These are phyloP conservation scores for Saccharomyces hybrid DNA, from an alignment of 1,139 yeast species.

Conservation along the genomic window DNA sequence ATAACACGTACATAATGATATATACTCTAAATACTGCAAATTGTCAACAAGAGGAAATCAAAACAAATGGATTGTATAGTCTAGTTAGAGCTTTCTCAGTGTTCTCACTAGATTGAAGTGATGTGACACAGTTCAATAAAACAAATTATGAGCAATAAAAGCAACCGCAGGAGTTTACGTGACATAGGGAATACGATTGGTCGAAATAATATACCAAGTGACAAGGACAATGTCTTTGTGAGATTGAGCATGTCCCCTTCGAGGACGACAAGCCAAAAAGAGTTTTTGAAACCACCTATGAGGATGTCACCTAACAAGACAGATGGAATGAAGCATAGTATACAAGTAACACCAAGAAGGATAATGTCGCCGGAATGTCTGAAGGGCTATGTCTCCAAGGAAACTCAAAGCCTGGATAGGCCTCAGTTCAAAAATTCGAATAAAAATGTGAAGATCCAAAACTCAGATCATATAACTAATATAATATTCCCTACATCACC, in stretches of 20 bases:
- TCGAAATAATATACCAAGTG: conserved; percentile 3
- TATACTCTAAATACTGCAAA: not conserved
- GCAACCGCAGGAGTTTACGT: conserved; percentile 1
- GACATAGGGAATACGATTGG: conserved; percentile 10
- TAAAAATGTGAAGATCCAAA: conserved; percentile 3
- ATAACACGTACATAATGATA: not conserved
- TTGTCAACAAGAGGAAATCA: not conserved
- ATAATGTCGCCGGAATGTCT: conserved; percentile 15
- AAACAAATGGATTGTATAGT: not conserved
- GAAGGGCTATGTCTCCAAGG: conserved; percentile 8
- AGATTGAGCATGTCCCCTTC: conserved; percentile 24
- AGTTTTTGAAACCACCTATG: conserved; percentile 20
- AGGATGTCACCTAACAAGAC: conserved; percentile 19
- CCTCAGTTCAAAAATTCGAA: conserved; percentile 3
- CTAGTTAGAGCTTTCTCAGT: not conserved
- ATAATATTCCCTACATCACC: conserved; percentile 17
- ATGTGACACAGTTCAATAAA: not conserved
- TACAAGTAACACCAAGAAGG: conserved; percentile 21
- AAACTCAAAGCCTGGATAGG: conserved; percentile 18
- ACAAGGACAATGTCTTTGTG: conserved; percentile 16
- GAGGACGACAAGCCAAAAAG: conserved; percentile 7
- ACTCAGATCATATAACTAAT: conserved; percentile 10
- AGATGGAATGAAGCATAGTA: conserved; percentile 4
- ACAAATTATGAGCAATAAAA: not conserved
- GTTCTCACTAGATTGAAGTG: not conserved